Evolutionary conservation across 148 eudicot species (phyloP), one percentile per base, ranked within the genome.

Genomic region (Amaranthus cruentus): DNA sequence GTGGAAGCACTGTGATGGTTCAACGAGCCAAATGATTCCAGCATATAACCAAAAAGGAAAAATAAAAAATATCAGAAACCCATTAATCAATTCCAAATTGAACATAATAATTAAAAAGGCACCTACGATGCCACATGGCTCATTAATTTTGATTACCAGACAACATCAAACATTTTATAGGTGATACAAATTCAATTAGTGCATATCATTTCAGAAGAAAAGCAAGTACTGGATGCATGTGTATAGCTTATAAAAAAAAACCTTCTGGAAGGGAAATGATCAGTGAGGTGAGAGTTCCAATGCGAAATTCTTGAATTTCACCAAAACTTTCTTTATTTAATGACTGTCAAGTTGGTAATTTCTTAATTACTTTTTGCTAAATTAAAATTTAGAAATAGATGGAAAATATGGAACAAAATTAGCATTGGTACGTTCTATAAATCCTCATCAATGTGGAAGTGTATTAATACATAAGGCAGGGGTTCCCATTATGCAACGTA

Each of bases 1-100:
- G 96, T 70, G 99, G 98, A 78, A 95, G 88, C 81, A 88, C 99
- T 95, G 91, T 68, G 54, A 75, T 58, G 54, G 71, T 59, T 77
- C 77, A 78, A 69, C 85, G 69, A 77, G 64, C 71, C 80, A 80
- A 85, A 73, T 8, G 56, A 77, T 75, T 79, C 69, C 77, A 69
- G 68, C 21, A 53, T 15, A 62, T 8, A 69, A 47, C 46, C 65
- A 62, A 60, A 67, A 66, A 62, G 63, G 2, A 18, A 9, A 67
- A 63, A 62, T 76, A 55, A 38, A 74, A 47, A 44, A 43, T 57
- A 76, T 79, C 57, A 79, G 66, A 38, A 47, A 55, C 12, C 46
- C 64, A 50, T 13, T 9, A 57, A 64, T 7, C 42, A 10, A 59
- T 63, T 69, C 54, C 21, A 49, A n/a, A 58, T 18, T 8, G 12